Percentiles rank a stretch among this genome's conserved stretches.
phyloP scores from a whole-genome alignment of 257 asterid genomes.

The Solanum chiquidenum region DNA sequence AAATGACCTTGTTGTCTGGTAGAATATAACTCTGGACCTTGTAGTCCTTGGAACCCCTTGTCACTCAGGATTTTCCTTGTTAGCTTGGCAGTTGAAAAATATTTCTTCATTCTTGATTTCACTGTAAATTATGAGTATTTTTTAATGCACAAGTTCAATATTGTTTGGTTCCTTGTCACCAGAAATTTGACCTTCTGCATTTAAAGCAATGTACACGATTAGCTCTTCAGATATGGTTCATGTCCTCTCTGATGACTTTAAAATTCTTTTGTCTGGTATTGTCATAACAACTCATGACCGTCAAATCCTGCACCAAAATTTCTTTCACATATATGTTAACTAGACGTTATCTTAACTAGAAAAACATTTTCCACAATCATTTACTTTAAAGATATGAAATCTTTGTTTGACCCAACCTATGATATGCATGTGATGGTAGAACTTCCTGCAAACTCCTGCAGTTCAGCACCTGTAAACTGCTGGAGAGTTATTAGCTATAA shows the following conservation, averaged over 20 bases:
- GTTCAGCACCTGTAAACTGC: background rate
- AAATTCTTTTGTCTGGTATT: background rate
- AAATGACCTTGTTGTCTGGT: background rate
- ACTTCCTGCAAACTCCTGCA: background rate
- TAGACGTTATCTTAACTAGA: background rate
- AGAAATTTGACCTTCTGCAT: background rate
- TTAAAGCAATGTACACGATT: background rate
- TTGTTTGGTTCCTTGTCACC: background rate
- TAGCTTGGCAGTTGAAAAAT: background rate
- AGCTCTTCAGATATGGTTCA: background rate
- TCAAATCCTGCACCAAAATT: background rate
- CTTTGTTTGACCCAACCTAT: background rate
- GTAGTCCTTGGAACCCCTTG: background rate
- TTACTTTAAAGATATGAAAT: background rate
- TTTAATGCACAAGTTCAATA: background rate
- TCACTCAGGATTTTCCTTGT: background rate
- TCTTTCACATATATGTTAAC: background rate
- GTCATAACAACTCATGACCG: background rate
- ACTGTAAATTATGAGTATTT: background rate
- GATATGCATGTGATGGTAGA: background rate
- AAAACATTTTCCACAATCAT: background rate
- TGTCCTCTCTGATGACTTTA: background rate
- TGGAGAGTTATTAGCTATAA: background rate
- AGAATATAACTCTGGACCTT: background rate
- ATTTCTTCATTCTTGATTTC: background rate